Evolutionary conservation across 129 eudicot genomes (phyloP).

Genomic region (Centaurea solstitialis): DNA sequence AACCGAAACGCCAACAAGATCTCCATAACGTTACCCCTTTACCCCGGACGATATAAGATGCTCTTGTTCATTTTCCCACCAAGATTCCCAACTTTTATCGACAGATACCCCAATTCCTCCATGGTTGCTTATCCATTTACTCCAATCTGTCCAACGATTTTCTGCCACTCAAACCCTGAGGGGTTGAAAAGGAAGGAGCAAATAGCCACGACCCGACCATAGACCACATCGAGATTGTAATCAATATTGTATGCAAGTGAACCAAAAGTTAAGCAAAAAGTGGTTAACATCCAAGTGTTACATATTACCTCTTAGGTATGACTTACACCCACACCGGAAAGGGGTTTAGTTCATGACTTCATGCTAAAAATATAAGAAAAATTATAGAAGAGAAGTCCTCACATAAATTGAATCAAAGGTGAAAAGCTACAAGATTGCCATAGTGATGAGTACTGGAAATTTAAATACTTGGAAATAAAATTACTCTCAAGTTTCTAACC

Average conservation of each 20-base stretch:
- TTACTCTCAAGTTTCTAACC: no score
- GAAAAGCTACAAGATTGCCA: no score
- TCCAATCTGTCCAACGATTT: constrained; percentile 93
- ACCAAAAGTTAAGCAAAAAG: constrained; percentile 16
- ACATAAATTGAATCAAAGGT: no score
- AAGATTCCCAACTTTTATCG: constrained; percentile 97
- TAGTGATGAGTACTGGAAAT: no score
- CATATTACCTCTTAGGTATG: no score
- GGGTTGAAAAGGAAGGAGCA: constrained; percentile 57
- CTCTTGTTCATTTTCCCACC: constrained; percentile 96
- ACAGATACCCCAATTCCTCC: constrained; percentile 92
- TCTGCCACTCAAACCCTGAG: constrained; percentile 78
- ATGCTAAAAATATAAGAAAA: no score
- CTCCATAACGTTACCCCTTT: constrained; percentile 69
- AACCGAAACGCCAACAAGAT: constrained; percentile 76
- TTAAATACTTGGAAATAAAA: no score
- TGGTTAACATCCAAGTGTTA: no score
- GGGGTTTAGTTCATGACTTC: no score
- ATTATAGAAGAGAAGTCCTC: no score
- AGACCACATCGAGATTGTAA: constrained; percentile 84
- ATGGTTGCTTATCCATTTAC: constrained; percentile 78
- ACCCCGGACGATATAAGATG: constrained; percentile 78
- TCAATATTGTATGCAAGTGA: constrained; percentile 65
- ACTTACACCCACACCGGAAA: no score
- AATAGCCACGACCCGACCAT: constrained; percentile 94